Evolutionary conservation across 371 early-diverging fungal genomes (phyloP).

Genomic region (Mucor piriformis): DNA sequence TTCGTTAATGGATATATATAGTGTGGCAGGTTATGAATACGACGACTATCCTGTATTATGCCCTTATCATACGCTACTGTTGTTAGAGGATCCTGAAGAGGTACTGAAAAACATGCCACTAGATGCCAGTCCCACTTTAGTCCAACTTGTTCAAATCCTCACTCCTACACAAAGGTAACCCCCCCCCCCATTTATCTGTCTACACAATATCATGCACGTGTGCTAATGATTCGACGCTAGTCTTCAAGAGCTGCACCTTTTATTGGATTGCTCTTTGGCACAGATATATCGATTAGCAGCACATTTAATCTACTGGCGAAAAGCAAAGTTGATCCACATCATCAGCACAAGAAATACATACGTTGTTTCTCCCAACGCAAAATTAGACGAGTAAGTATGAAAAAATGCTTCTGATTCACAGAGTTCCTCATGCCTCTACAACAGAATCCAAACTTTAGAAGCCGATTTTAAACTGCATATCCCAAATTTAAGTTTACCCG

Average conservation of each 20-base stretch:
- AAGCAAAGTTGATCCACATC: constrained; percentile 86
- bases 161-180: constrained; percentile 73
- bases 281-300: constrained; percentile 88
- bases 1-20: constrained; percentile 51
- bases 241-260: constrained; percentile 78
- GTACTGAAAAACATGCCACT: constrained; percentile 76
- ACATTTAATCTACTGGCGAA: constrained; percentile 90
- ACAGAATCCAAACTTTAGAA: constrained; percentile 52
- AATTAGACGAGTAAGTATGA: constrained; percentile 56
- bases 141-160: constrained; percentile 83
- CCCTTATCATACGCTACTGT: constrained; percentile 85
- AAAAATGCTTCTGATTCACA: not conserved
- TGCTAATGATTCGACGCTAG: constrained; percentile 12
- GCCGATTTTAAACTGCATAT: constrained; percentile 68
- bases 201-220: not conserved
- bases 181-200: not conserved
- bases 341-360: constrained; percentile 81
- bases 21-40: constrained; percentile 61
- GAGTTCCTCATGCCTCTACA: not conserved
- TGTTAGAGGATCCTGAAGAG: constrained; percentile 84
- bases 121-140: constrained; percentile 84
- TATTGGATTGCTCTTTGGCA: constrained; percentile 86
- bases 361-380: constrained; percentile 72
- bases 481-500: constrained; percentile 70
- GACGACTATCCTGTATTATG: constrained; percentile 75